Evolutionary conservation across 495 filamentous ascomycete genomes (phyloP).

Genomic region (Penicillium fimorum): DNA sequence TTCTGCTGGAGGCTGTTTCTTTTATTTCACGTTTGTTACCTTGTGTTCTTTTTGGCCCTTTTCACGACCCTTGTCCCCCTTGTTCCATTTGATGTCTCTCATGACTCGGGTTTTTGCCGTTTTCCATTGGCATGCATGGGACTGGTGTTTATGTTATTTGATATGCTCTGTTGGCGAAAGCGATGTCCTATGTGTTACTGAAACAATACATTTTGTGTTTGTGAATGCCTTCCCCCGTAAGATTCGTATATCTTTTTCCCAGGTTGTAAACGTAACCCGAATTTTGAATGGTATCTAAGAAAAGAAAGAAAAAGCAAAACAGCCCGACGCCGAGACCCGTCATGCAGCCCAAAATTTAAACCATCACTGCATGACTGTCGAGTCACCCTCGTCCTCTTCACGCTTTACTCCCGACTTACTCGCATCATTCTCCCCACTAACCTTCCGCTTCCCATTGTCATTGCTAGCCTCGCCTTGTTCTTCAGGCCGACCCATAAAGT

Average conservation of each 20-base stretch:
- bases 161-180: constrained; percentile 37
- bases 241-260: background rate
- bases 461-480: constrained; percentile 48
- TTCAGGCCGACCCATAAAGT: constrained; percentile 77
- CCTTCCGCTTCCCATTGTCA: constrained; percentile 31
- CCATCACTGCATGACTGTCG: constrained; percentile 16
- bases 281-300: constrained; percentile 22
- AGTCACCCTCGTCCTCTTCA: constrained; percentile 19
- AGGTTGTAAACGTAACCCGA: background rate
- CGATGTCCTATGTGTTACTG: constrained; percentile 33
- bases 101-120: constrained; percentile 38
- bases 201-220: constrained; percentile 26
- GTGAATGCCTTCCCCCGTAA: constrained; percentile 5
- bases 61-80: constrained; percentile 22
- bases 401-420: constrained; percentile 16
- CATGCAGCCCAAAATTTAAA: constrained; percentile 6
- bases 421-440: constrained; percentile 29
- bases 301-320: constrained; percentile 2
- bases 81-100: constrained; percentile 33
- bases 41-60: constrained; percentile 24
- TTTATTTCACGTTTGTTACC: constrained; percentile 26
- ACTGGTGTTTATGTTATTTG: constrained; percentile 42
- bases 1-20: constrained; percentile 22
- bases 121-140: constrained; percentile 45
- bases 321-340: background rate